Evolutionary conservation across 176 grass and related monocot species (phyloP).

Genomic region (Hyparrhenia diplandra): DNA sequence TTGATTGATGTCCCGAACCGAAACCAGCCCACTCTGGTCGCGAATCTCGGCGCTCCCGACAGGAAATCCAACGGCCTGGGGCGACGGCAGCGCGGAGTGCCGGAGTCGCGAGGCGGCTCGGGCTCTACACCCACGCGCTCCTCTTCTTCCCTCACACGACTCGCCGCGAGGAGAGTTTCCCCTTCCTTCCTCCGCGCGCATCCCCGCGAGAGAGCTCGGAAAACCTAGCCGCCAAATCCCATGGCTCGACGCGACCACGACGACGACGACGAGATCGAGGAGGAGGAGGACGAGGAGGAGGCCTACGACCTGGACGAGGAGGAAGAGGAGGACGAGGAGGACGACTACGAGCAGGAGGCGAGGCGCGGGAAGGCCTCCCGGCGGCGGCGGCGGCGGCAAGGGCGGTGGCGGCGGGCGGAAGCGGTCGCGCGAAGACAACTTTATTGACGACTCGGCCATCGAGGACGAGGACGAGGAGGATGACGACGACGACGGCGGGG

Average conservation of each 20-base stretch:
- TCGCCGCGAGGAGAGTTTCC: constrained; percentile 26
- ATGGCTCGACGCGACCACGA: constrained; percentile 70
- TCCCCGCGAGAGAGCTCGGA: constrained; percentile 20
- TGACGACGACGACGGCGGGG: constrained; percentile 64
- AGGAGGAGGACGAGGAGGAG: constrained; percentile 55
- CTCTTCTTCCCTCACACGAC: constrained; percentile 2
- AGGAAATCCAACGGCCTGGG: constrained; percentile 22
- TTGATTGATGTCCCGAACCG: neutral
- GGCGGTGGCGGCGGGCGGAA: constrained; percentile 34
- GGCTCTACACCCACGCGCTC: neutral
- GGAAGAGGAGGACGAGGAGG: constrained; percentile 59
- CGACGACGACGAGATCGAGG: constrained; percentile 60
- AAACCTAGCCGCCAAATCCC: constrained; percentile 53
- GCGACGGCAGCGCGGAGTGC: neutral
- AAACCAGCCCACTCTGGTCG: neutral
- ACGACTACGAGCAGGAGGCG: constrained; percentile 54
- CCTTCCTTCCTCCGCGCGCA: constrained; percentile 24
- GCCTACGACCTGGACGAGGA: constrained; percentile 58
- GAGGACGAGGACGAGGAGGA: constrained; percentile 92
- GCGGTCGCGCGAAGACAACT: constrained; percentile 56
- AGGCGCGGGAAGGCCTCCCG: constrained; percentile 44
- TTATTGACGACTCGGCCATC: constrained; percentile 87
- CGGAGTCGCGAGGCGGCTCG: neutral
- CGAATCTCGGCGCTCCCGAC: constrained; percentile 8
- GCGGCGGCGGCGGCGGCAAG: constrained; percentile 16